phyloP scores from a whole-genome alignment of 345 rosid genomes.

The Excoecaria agallocha region DNA sequence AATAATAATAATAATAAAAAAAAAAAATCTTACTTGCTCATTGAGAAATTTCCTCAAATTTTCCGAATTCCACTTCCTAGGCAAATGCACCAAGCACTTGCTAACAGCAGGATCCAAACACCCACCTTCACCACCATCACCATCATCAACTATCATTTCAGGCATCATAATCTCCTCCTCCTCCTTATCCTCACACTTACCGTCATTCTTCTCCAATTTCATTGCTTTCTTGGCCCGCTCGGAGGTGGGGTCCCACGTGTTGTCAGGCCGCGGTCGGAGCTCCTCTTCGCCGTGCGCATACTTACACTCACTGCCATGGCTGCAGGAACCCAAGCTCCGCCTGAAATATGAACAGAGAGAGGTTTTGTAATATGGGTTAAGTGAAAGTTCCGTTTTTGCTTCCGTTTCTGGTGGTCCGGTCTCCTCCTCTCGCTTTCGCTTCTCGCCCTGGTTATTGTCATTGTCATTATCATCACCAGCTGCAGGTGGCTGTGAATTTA shows the following conservation, averaged over 20 bases:
- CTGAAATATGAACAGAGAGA: slow-evolving; percentile 89
- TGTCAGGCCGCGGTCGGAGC: slow-evolving; percentile 71
- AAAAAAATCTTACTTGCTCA: slow-evolving; percentile 47
- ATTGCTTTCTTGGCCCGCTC: slow-evolving; percentile 67
- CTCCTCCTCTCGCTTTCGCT: slow-evolving; percentile 64
- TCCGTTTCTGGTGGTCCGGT: slow-evolving; percentile 6
- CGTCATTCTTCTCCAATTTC: slow-evolving; percentile 33
- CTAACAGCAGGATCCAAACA: slow-evolving; percentile 48
- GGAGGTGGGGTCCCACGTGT: slow-evolving; percentile 96
- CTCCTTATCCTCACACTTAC: slow-evolving; percentile 20
- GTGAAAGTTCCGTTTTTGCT: slow-evolving; percentile 25
- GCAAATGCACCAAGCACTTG: slow-evolving; percentile 80
- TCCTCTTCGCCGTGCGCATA: slow-evolving; percentile 90
- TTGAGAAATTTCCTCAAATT: slow-evolving; percentile 53
- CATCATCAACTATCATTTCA: slow-evolving; percentile 40
- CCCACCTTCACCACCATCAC: slow-evolving; percentile 35
- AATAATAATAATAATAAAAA: background rate
- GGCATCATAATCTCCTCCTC: slow-evolving; percentile 54
- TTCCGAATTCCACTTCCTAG: slow-evolving; percentile 64
- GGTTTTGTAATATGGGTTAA: slow-evolving; percentile 56
- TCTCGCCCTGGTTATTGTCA: slow-evolving; percentile 35
- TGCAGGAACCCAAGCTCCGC: slow-evolving; percentile 50
- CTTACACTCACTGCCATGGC: slow-evolving; percentile 70
- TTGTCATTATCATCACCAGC: background rate
- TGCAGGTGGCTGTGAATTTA: slow-evolving; percentile 24